A percentile compares a stretch with the other conserved stretches of the same genome.
Evolutionary conservation across 116 monocot species (phyloP).

Genomic region (Thalassia testudinum): DNA sequence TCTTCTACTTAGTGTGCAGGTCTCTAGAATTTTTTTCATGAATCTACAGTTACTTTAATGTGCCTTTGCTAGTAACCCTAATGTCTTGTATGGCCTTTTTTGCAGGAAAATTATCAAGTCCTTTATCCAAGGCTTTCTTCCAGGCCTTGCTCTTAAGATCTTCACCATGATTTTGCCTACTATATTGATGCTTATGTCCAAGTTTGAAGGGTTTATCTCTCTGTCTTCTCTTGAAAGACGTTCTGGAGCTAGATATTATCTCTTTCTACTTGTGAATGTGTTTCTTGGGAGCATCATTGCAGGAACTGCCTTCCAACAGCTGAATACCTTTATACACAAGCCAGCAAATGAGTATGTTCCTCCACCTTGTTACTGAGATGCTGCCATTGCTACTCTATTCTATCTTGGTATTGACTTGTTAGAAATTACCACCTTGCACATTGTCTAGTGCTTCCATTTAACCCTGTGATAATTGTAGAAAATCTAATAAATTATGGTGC

Average conservation of each 20-base stretch:
- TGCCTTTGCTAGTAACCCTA: too few species aligned
- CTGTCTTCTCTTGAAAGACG: constrained; percentile 54
- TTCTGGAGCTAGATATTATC: constrained; percentile 61
- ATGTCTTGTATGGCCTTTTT: neutral
- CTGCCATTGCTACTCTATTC: too few species aligned
- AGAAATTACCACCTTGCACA: too few species aligned
- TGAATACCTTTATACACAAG: constrained; percentile 50
- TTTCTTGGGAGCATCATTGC: constrained; percentile 56
- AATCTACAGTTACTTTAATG: too few species aligned
- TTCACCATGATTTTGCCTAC: constrained; percentile 69
- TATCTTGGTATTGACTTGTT: too few species aligned
- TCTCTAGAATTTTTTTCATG: too few species aligned
- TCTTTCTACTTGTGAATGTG: constrained; percentile 70
- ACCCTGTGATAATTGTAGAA: too few species aligned
- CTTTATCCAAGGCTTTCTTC: constrained; percentile 78
- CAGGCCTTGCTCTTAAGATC: constrained; percentile 75
- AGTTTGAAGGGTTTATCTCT: constrained; percentile 53
- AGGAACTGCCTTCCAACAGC: constrained; percentile 69
- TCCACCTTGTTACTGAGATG: neutral
- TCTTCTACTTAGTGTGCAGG: too few species aligned
- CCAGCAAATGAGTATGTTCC: constrained; percentile 55
- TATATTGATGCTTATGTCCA: constrained; percentile 85
- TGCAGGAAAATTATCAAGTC: constrained; percentile 51
- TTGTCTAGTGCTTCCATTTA: too few species aligned
- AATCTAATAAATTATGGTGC: too few species aligned